phyloP scores from a whole-genome alignment of 2,329 filamentous ascomycete genomes.

The Pseudofabraea citricarpa region DNA sequence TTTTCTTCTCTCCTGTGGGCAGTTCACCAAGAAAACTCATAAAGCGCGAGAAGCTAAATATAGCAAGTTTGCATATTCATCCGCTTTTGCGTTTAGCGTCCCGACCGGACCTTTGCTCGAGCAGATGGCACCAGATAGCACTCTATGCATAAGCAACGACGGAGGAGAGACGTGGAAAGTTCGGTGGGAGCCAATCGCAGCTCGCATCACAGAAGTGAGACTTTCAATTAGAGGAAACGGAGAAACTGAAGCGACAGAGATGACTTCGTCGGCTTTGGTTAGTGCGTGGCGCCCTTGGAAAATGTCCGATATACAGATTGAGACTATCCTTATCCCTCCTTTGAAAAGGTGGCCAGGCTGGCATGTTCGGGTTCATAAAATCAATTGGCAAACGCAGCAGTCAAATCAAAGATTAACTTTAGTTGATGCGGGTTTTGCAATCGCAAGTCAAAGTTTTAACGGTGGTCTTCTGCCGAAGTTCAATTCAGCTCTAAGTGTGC shows the following conservation, averaged over 20 bases:
- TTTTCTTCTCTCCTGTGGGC: conserved; percentile 23
- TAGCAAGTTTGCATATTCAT: conserved; percentile 30
- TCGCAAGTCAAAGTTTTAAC: background rate
- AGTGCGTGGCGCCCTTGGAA: conserved; percentile 7
- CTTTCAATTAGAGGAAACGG: background rate
- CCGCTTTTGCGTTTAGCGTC: conserved; percentile 32
- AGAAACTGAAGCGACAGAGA: background rate
- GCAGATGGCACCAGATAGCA: conserved; percentile 36
- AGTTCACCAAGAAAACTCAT: conserved; percentile 17
- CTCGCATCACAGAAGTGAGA: background rate
- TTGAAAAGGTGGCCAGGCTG: conserved; percentile 10
- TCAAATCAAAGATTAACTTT: background rate
- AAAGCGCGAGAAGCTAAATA: conserved; percentile 25
- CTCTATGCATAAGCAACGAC: conserved; percentile 32
- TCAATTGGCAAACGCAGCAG: background rate
- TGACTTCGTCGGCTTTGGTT: background rate
- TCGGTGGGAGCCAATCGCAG: conserved; percentile 27
- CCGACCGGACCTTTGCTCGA: conserved; percentile 32
- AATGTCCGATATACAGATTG: conserved; percentile 3
- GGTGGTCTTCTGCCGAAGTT: background rate
- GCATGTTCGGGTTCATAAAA: conserved; percentile 11
- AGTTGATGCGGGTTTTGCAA: conserved; percentile 10
- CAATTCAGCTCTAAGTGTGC: background rate
- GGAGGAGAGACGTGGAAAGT: conserved; percentile 33
- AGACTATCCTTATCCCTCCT: conserved; percentile 11